Evolutionary conservation across 768 basidiomycete genomes (phyloP), one percentile per base, ranked within the genome.

Genomic region (Tulasnella calospora): DNA sequence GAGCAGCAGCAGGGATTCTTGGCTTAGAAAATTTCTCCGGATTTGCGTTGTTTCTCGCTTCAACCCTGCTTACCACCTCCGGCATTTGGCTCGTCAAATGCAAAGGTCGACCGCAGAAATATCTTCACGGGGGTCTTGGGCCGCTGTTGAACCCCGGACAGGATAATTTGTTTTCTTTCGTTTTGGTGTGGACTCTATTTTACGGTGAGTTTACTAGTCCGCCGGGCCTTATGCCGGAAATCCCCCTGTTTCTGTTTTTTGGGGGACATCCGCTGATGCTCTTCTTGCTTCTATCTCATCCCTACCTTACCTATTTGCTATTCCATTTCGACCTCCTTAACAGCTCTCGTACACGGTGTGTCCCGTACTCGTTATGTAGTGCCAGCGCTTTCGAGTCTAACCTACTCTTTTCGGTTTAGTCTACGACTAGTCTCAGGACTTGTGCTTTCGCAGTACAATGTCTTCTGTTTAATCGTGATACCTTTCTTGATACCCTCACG

Each of bases 121-220:
- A 90, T 83, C 82, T 91, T 23, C 85, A 87, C 67, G 90, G 90
- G 6, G 92, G 92, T 2, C 82, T 89, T 79, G 85, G 87, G 84
- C 92, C 92, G 76, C 85, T 97, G 47, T 85, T 91, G 71, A 94
- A 92, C 80, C 92, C 96, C 0, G 94, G 94, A 13, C 93, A 95
- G 84, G 96, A 98, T 84, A 96, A 95, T 80, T 86, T 92, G 23
- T 94, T 95, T 82, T 94, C 94, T 3, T 98, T 96, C 82, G 89
- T 98, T 78, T 89, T 98, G 38, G 92, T 93, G 30, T 98, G 96
- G 96, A 98, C 96, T 46, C 86, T 97, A 77, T 93, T 96, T 83
- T 97, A 94, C 83, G 96, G 94, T 94, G 81, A 79, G 92, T 85
- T 13, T 19, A 33, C 41, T 40, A 41, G 10, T 0, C 61, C 61